Base-by-base conservation (phyloP, 2,329 filamentous ascomycete genomes). In the Aspergillus candidus region DNA sequence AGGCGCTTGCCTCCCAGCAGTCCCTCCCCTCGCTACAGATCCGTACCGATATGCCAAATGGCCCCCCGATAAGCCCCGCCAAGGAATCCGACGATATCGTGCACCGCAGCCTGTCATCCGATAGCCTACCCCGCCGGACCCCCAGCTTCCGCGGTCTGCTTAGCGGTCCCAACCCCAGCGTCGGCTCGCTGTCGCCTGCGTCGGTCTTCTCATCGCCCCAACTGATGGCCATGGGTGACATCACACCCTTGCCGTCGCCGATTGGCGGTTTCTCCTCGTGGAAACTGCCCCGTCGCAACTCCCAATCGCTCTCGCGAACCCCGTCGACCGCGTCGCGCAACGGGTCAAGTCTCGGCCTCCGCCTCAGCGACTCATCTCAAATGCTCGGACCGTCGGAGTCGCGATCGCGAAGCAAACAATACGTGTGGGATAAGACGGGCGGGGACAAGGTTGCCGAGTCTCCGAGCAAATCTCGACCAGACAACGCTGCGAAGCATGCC, bases 231-330 rank as follows among this genome's bases (percentile, higher is more conserved):
- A 84, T 89, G 80, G 81, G 82, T 49, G 84, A 88, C 61, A 75
- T 93, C 50, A 91, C 87, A 3, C 86, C 86, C 43, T 70, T 93
- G 30, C 86, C 86, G 3, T 91, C 86, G 15, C 86, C 86, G 4
- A 73, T 90, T 36, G 74, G 63, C 29, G 61, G 59, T 13, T 51
- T 52, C 4, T 59, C 62, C 17, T 57, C 66, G 15, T 70, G 67
- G 67, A 59, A 56, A 35, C 52, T 54, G 11, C 80, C 83, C 55
- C 85, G 83, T 1, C 79, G 73, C 72, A 29, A 64, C 66, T 39
- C 82, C 73, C 60, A 65, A 15, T 66, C 66, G 0, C 52, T 69
- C 15, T 71, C 70, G 11, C 64, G 70, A 12, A 68, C 66, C 2
- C 67, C 70, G 0, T 72, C 70, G 1, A 56, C 59, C 1, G 56